Percentiles rank a stretch among this genome's conserved stretches.
Conservation (phyloP, 1,284 basidiomycete species). For the Takashimella koratensis region DNA sequence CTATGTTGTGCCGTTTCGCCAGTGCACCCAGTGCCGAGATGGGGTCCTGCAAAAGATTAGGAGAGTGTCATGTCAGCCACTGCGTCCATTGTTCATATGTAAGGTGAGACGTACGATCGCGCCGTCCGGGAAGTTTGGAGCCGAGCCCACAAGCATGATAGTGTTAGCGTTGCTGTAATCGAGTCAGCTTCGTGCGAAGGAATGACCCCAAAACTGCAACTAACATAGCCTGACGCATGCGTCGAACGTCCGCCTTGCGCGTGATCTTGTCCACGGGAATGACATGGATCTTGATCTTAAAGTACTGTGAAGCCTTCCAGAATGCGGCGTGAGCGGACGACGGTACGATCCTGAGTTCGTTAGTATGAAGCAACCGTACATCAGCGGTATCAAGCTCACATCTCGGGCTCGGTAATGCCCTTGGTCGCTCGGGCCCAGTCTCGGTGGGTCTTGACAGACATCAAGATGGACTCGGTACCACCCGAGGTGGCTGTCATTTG, state of each 20-base stretch:
- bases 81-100: too few relatives aligned
- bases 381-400: constrained; percentile 56
- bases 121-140: constrained; percentile 89
- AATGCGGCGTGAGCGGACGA: constrained; percentile 90
- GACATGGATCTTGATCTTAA: constrained; percentile 86
- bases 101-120: constrained; percentile 53
- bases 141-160: constrained; percentile 76
- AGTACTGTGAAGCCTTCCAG: constrained; percentile 85
- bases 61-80: background rate
- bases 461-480: constrained; percentile 86
- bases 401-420: constrained; percentile 87
- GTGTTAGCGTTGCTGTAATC: constrained; percentile 47
- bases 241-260: constrained; percentile 72
- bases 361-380: constrained; percentile 9
- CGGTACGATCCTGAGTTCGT: constrained; percentile 65
- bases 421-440: constrained; percentile 86
- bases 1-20: constrained; percentile 71
- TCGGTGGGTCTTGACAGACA: constrained; percentile 86
- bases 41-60: constrained; percentile 58
- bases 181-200: background rate
- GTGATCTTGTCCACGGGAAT: constrained; percentile 81
- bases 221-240: constrained; percentile 79
- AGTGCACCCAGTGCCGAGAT: constrained; percentile 75
- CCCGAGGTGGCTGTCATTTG: constrained; percentile 67
- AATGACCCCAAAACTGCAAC: constrained; percentile 42